Evolutionary conservation across 2,329 filamentous ascomycete species (phyloP).

Genomic region (Fusarium stilboides): DNA sequence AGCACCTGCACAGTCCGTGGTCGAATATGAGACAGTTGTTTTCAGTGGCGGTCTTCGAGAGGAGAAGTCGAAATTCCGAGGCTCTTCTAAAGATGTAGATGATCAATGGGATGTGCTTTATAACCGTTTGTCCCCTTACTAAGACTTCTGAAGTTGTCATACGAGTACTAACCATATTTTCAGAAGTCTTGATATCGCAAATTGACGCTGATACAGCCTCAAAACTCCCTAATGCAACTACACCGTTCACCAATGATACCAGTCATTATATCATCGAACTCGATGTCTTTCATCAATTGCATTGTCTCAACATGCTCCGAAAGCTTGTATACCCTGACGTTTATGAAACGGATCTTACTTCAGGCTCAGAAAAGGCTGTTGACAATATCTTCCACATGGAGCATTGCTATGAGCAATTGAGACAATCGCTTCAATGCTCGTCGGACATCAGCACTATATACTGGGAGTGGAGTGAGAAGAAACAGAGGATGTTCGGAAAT

Average conservation of each 20-base stretch:
- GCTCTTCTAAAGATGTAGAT: conserved; percentile 13
- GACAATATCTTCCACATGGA: conserved; percentile 23
- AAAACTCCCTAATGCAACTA: conserved; percentile 12
- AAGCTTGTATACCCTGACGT: conserved; percentile 14
- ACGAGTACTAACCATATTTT: not conserved
- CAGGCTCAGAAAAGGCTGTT: conserved; percentile 9
- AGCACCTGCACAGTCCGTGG: conserved; percentile 7
- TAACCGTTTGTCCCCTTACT: not conserved
- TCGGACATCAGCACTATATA: conserved; percentile 13
- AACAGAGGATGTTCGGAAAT: conserved; percentile 16
- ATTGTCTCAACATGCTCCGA: conserved; percentile 16
- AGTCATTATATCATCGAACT: conserved; percentile 18
- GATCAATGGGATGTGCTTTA: conserved; percentile 12
- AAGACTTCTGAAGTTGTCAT: too few relatives aligned
- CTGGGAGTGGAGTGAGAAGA: conserved; percentile 22
- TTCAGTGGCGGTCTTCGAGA: conserved; percentile 14
- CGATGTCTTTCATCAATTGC: conserved; percentile 17
- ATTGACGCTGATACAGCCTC: conserved; percentile 2
- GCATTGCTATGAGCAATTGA: conserved; percentile 18
- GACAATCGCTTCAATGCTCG: conserved; percentile 16
- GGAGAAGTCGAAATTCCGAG: conserved; percentile 9
- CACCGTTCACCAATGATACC: conserved; percentile 20
- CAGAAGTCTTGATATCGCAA: conserved; percentile 15
- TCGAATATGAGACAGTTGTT: conserved; percentile 13
- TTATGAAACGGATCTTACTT: conserved; percentile 10